phyloP scores from a whole-genome alignment of 495 filamentous ascomycete genomes.

The Aspergillus taichungensis region DNA sequence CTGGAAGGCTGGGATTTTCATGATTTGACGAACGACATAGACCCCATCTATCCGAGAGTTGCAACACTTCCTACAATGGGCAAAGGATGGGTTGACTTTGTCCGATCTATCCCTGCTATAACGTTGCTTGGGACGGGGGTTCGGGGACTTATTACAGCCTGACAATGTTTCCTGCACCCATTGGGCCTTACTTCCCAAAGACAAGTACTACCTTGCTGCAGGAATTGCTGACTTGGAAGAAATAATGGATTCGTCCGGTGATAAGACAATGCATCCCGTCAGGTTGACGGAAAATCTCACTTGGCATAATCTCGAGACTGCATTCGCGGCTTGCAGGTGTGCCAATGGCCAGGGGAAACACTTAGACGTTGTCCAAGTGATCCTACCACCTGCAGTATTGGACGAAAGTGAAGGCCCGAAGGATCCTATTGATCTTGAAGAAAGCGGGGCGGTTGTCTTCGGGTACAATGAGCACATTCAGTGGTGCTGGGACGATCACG shows the following conservation, averaged over 20 bases:
- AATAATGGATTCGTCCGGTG: slow-evolving; percentile 16
- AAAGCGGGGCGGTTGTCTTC: too few relatives aligned
- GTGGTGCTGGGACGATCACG: too few relatives aligned
- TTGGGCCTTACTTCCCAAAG: slow-evolving; percentile 16
- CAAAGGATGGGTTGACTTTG: slow-evolving; percentile 21
- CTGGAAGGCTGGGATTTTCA: slow-evolving; percentile 27
- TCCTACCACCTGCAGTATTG: too few relatives aligned
- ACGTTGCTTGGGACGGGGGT: slow-evolving; percentile 21
- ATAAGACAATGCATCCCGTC: background rate
- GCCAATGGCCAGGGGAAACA: too few relatives aligned
- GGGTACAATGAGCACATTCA: too few relatives aligned
- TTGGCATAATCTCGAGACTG: too few relatives aligned
- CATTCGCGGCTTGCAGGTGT: too few relatives aligned
- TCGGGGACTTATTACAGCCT: slow-evolving; percentile 22
- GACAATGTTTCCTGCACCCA: slow-evolving; percentile 4
- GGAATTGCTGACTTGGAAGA: slow-evolving; percentile 12
- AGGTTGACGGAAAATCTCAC: too few relatives aligned
- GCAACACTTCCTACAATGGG: slow-evolving; percentile 10
- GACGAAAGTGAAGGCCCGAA: too few relatives aligned
- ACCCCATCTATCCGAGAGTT: slow-evolving; percentile 16
- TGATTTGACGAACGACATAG: slow-evolving; percentile 14
- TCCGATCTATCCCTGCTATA: slow-evolving; percentile 15
- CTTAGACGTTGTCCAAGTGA: too few relatives aligned
- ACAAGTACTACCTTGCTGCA: slow-evolving; percentile 21
- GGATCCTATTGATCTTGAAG: too few relatives aligned